Base-by-base conservation (phyloP, 371 early-diverging fungal genomes). In the Phascolomyces articulosus region DNA sequence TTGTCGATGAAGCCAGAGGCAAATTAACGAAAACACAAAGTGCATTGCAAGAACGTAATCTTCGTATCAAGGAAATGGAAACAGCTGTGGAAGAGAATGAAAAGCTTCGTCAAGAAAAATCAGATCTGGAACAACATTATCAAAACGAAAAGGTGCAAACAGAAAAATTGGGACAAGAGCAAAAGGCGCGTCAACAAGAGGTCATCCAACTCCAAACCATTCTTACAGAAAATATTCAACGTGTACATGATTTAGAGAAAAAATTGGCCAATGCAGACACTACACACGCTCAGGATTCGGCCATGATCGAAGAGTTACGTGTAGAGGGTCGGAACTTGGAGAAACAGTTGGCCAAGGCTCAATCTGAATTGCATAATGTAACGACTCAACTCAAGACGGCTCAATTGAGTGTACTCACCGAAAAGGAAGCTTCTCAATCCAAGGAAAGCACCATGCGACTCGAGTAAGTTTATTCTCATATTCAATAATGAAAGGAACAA, bases 51-150 rank as follows among this genome's bases (percentile, higher is more conserved):
- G 34, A 55, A 47, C 28, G 55, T 20, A 31, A 26, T n/a, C n/a
- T 28, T 28, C 47, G 55, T 4, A 41, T 47, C 13, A 38, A 56
- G 21, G 64, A 64, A n/a, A 34, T 44, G 4, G 47, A 64, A 34
- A 28, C 57, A 13, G 13, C 29, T 2, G 40, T 57, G 4, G 51
- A 51, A n/a, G 51, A 51, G 23, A 51, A 51, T 24, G 51, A 51
- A 13, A 6, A 7, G 4, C 23, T 51, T 8, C 11, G n/a, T 7
- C 20, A 51, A 24, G 51, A 51, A 3, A 51, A 51, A 24, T 51
- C 23, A 9, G 51, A 51, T 20, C n/a, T 51, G 21, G 51, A 51
- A 24, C n/a, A 24, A n/a, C 51, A 9, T 10, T 24, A 23, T 24
- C 23, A 51, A 10, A 4, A 3, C 15, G 51, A 51, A 24, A 51